Evolutionary conservation across 1,284 basidiomycete genomes (phyloP), one percentile per base, ranked within the genome.

Genomic region (Meira nashicola): DNA sequence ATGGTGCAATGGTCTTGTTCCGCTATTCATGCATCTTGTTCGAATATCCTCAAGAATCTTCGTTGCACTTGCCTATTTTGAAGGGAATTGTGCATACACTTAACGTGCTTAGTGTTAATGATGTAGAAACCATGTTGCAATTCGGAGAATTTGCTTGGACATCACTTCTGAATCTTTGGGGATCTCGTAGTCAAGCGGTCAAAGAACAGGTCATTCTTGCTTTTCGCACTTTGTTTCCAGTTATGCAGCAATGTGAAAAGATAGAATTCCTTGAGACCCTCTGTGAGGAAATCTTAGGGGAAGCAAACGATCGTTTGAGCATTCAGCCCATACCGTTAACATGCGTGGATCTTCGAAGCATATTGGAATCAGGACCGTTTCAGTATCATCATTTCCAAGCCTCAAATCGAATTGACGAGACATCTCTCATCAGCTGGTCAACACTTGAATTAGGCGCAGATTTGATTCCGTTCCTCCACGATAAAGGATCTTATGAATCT

Each of bases 361-460:
- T 1, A 14, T 25, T n/a, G 14, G 64, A 68, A 15, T 64, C 67
- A 8, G 61, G 65, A 4, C 80, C 85, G 15, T 89, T 90, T 65
- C 77, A 58, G 21, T 83, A 84, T 0, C 80, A 75, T 19, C 88
- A 87, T 0, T 89, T 90, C 73, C 81, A 84, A 44, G 25, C 86
- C 46, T 89, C 89, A 2, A 84, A 83, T 80, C 84, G 85, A 63
- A 90, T 96, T 68, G 84, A 85, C 59, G 73, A 83, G 0, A 81
- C 79, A 21, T 86, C 90, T 73, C 89, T 89, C 0, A 75, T 90
- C 39, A 83, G 86, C 0, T 97, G 93, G 92, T 84, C 85, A 1
- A 82, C 86, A 0, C 79, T 93, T 3, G 87, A 93, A 74, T 80
- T 95, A n/a, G 87, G 89, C 62, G 88, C 90, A 4, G 89, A 92